A percentile compares a stretch with the other conserved stretches of the same genome.
Evolutionary conservation across 805 yeast genomes (phyloP).

Genomic region (Myxozyma neotropica): DNA sequence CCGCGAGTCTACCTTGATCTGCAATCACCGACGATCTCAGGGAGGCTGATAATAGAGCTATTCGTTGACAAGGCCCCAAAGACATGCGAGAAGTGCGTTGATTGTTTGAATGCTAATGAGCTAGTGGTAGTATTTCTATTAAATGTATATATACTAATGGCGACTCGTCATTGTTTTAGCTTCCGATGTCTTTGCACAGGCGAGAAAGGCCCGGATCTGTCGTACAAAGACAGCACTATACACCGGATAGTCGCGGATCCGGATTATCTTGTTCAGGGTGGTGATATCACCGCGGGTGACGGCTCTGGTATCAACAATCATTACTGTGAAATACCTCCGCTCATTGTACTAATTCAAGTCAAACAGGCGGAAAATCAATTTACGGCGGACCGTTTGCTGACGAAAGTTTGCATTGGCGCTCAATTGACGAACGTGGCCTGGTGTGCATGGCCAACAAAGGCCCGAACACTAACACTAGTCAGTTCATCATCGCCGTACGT

Average conservation of each 20-base stretch:
- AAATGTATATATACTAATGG: no score
- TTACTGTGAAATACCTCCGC: background rate
- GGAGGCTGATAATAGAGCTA: slow-evolving; percentile 26
- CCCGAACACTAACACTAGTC: slow-evolving; percentile 74
- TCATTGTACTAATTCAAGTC: background rate
- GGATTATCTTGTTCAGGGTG: slow-evolving; percentile 80
- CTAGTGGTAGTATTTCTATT: no score
- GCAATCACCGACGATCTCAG: slow-evolving; percentile 18
- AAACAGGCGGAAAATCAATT: slow-evolving; percentile 59
- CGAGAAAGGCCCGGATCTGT: slow-evolving; percentile 61
- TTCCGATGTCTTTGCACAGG: slow-evolving; percentile 79
- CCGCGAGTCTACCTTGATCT: slow-evolving; percentile 31
- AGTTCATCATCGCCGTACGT: slow-evolving; percentile 74
- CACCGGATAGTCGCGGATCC: slow-evolving; percentile 66
- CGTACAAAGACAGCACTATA: slow-evolving; percentile 67
- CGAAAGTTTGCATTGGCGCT: slow-evolving; percentile 63
- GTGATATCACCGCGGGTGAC: slow-evolving; percentile 63
- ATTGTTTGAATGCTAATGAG: background rate
- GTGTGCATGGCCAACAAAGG: slow-evolving; percentile 78
- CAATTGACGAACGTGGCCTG: slow-evolving; percentile 65
- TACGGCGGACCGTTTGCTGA: slow-evolving; percentile 71
- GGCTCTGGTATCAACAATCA: slow-evolving; percentile 75
- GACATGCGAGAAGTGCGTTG: slow-evolving; percentile 30
- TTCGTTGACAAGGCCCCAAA: slow-evolving; percentile 21
- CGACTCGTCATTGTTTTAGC: slow-evolving; percentile 2